These are phyloP conservation scores for Suillus brevipes DNA, from an alignment of 768 basidiomycete species.

Conservation along the genomic window DNA sequence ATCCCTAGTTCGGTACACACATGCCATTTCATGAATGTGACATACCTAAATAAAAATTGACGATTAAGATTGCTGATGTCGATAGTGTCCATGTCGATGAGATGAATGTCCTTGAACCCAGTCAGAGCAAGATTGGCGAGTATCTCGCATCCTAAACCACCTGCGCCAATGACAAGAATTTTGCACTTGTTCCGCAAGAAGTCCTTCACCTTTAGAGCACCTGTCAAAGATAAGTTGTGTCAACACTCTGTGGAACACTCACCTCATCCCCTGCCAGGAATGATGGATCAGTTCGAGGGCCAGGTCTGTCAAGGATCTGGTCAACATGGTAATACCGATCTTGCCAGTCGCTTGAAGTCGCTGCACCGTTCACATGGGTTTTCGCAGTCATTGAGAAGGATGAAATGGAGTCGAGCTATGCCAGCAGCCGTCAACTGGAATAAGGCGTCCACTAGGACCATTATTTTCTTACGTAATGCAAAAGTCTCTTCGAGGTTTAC, in stretches of 20 bases:
- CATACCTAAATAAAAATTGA: constrained; percentile 94
- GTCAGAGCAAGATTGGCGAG: constrained; percentile 93
- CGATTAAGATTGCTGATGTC: constrained; percentile 98
- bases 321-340: constrained; percentile 81
- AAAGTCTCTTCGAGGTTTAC: constrained; percentile 3
- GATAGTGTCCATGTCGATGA: constrained; percentile 99
- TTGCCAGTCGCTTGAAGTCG: constrained; percentile 46
- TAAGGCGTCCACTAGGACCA: not conserved
- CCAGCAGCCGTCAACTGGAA: not conserved
- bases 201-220: constrained; percentile 66
- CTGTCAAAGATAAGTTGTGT: constrained; percentile 3
- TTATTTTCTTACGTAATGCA: constrained; percentile 26
- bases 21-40: constrained; percentile 7
- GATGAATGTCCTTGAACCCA: constrained; percentile 98
- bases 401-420: not conserved
- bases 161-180: constrained; percentile 96
- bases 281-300: constrained; percentile 85
- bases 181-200: constrained; percentile 85
- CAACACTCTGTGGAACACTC: constrained; percentile 21
- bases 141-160: constrained; percentile 97
- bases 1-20: not conserved
- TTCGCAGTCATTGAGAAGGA: constrained; percentile 24
- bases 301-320: constrained; percentile 79
- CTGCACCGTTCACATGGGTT: constrained; percentile 36
- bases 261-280: constrained; percentile 84